Percentiles rank a stretch among this genome's conserved stretches.
Conservation (phyloP, 148 eudicot species). For the Rhododendron ferrugineum region DNA sequence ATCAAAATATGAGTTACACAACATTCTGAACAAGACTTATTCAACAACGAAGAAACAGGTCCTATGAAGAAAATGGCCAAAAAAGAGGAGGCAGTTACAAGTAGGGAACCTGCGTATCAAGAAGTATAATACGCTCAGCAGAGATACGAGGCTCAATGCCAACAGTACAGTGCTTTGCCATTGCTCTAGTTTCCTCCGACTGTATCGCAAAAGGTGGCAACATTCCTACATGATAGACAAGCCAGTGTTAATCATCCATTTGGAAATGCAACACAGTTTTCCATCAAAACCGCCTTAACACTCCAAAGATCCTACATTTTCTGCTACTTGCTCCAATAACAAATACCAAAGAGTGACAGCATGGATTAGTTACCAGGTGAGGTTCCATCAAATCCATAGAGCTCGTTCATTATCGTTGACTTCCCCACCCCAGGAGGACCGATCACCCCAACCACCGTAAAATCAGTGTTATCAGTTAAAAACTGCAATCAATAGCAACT, state of each 20-base stretch:
- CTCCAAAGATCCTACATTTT: neutral
- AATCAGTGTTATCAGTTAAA: slow-evolving; percentile 88
- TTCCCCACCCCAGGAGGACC: slow-evolving; percentile 89
- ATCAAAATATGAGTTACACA: neutral
- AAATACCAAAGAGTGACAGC: neutral
- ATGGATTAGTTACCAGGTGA: slow-evolving; percentile 52
- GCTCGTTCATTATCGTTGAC: slow-evolving; percentile 76
- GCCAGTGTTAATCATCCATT: neutral
- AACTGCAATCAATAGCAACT: slow-evolving; percentile 41
- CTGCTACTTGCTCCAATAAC: neutral
- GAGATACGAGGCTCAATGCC: slow-evolving; percentile 91
- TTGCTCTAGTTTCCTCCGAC: slow-evolving; percentile 68
- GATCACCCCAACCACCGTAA: slow-evolving; percentile 84
- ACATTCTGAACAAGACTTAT: neutral
- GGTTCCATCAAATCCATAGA: slow-evolving; percentile 79
- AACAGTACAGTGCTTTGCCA: slow-evolving; percentile 71
- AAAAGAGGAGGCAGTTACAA: neutral
- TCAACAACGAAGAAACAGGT: neutral
- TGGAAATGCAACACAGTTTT: neutral
- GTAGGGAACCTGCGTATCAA: slow-evolving; percentile 76
- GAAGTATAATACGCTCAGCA: slow-evolving; percentile 77
- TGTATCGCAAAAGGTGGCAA: slow-evolving; percentile 75
- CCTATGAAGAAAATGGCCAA: neutral
- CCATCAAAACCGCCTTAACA: neutral
- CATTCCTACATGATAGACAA: slow-evolving; percentile 49